Evolutionary conservation across 345 rosid species (phyloP).

Genomic region (Arabis hirsuta): DNA sequence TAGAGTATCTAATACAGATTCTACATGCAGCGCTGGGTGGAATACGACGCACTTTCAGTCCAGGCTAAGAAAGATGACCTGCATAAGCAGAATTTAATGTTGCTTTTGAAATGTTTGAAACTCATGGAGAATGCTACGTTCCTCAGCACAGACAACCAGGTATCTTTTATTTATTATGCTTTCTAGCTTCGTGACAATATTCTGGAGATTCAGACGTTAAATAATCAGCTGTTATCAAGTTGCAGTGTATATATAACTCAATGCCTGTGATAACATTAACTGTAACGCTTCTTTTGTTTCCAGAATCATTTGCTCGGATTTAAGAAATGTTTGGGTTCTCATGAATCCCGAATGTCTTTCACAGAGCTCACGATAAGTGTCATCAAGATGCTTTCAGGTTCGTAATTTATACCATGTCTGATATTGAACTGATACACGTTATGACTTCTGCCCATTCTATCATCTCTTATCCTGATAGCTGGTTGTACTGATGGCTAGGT

Average conservation of each 20-base stretch:
- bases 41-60: conserved; percentile 31
- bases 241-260: conserved; percentile 13
- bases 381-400: conserved; percentile 91
- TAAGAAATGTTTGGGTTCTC: conserved; percentile 54
- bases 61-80: conserved; percentile 52
- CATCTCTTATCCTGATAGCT: conserved; percentile 39
- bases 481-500: conserved; percentile 54
- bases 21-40: conserved; percentile 46
- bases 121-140: conserved; percentile 99
- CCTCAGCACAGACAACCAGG: conserved; percentile 96
- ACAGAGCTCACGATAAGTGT: conserved; percentile 62
- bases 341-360: conserved; percentile 59
- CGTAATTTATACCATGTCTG: conserved; percentile 16
- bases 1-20: conserved; percentile 27
- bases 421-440: conserved; percentile 15
- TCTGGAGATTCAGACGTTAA: conserved; percentile 13
- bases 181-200: conserved; percentile 21
- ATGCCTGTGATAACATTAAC: conserved; percentile 22
- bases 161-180: conserved; percentile 41
- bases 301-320: conserved; percentile 90
- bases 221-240: conserved; percentile 23
- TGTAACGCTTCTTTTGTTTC: conserved; percentile 19
- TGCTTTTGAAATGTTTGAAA: conserved; percentile 88
- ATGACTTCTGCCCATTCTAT: conserved; percentile 23
- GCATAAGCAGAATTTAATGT: conserved; percentile 56